A percentile compares a stretch with the other conserved stretches of the same genome.
phyloP scores from a whole-genome alignment of 192 early-diverging fungal species.

The Coemansia furcata region DNA sequence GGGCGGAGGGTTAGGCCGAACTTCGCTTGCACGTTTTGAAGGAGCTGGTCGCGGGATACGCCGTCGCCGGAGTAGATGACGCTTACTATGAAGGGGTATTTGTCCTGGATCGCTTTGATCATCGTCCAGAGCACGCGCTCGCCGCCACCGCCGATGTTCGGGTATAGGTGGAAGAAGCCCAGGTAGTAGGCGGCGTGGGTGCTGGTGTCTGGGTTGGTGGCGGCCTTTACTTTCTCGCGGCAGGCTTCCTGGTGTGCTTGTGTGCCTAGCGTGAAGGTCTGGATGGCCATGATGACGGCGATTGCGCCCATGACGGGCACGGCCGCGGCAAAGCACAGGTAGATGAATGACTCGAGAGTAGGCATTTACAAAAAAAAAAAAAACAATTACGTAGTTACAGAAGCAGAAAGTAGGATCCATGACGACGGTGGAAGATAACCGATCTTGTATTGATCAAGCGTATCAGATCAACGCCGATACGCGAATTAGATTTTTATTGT shows the following conservation, averaged over 20 bases:
- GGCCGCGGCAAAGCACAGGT: conserved; percentile 21
- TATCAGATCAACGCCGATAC: not conserved
- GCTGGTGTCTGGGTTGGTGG: conserved; percentile 25
- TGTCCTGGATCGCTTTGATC: conserved; percentile 73
- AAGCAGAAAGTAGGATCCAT: not conserved
- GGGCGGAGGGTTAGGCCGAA: conserved; percentile 71
- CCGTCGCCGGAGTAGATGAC: conserved; percentile 83
- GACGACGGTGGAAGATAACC: not conserved
- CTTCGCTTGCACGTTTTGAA: conserved; percentile 51
- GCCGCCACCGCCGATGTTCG: conserved; percentile 92
- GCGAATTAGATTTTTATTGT: not conserved
- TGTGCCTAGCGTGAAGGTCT: conserved; percentile 29
- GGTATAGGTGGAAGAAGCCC: conserved; percentile 94
- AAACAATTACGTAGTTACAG: not conserved
- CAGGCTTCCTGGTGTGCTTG: conserved; percentile 17
- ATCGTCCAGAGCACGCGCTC: conserved; percentile 95
- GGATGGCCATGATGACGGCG: conserved; percentile 15
- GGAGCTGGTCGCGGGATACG: conserved; percentile 55
- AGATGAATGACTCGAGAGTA: conserved; percentile 17
- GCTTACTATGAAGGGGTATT: conserved; percentile 63
- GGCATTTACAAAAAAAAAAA: conserved; percentile 7
- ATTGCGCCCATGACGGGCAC: conserved; percentile 15
- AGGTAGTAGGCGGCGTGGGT: conserved; percentile 51
- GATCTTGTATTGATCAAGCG: not conserved
- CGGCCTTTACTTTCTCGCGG: not conserved